Base-by-base conservation (phyloP, 352 stramenopile genomes). In the Elongisporangium senticosum region DNA sequence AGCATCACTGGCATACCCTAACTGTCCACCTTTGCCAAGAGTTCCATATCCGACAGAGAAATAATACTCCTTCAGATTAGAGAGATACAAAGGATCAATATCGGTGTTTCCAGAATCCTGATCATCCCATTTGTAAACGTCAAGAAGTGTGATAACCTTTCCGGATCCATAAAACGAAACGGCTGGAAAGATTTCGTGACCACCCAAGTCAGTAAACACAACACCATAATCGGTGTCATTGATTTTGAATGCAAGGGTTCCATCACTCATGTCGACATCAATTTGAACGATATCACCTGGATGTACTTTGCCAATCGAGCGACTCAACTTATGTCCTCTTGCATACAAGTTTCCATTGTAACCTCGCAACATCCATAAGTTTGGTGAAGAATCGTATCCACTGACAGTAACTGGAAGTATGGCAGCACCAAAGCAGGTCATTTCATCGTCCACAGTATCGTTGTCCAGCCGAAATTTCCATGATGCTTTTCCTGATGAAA, bases 291-390 rank as follows among this genome's bases (percentile, higher is more conserved):
- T 79, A 62, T 97, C 89, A 15, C 89, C 89, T 20, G 89, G 87
- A 39, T 97, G 89, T 2, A 96, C 85, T 72, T 96, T 97, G 7
- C 84, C 79, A 28, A 96, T 94, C 1, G 82, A 89, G 28, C 81
- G 71, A 28, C 64, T 90, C 40, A 97, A 59, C 55, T 96, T 96
- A 61, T 93, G 82, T 3, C 90, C 90, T 26, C 89, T 86, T 15
- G 86, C 85, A 53, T 97, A 97, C 24, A 97, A 59, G 50, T 96
- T 95, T 21, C 90, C 90, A 47, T 96, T 97, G 69, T 97, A 97
- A 7, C 88, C 86, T 50, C 90, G 77, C 2, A 96, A 62, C 90
- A 97, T 97, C 90, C 90, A 97, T 28, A 97, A 62, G 65, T 78
- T 96, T 8, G 87, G 84, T 21, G 87, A 96, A 14, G 89, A 96